Base-by-base conservation (phyloP, 768 basidiomycete species). In the Auricularia cornea region DNA sequence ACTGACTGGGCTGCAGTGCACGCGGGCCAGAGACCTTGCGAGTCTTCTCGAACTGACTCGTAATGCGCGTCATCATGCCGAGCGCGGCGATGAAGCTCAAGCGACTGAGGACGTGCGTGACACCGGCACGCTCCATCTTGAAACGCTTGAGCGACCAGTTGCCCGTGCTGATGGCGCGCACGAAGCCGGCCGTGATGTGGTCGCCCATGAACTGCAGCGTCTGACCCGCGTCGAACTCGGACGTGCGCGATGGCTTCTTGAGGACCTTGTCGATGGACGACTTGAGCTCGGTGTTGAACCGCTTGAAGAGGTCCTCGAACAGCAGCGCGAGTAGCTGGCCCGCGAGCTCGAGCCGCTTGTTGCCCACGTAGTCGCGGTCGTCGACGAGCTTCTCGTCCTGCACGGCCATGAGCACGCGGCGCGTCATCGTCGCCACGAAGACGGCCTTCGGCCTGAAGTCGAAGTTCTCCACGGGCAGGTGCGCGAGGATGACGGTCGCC, bases 41-140 rank as follows among this genome's bases (percentile, higher is more conserved):
- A 26, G 97, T 98, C 83, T 99, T 99, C 76, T 99, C 97, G 72
- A 99, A 99, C 76, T 99, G 97, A 26, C 93, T 96, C 12, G 92
- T 90, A 67, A 99, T 99, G 28, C 97, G 88, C 10, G 97, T 99
- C 97, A 99, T 99, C 97, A 98, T 99, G 18, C 97, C 97, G 18
- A 99, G 81, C 1, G 97, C 97, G 62, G 93, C 91, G 73, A 99
- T 97, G 80, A 96, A 99, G 71, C 89, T 92, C 60, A 99, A 78
- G 48, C 97, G 87, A 70, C 90, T 94, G 29, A 99, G 84, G 66
- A 99, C 97, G 72, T 99, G 97, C 0, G 97, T 99, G 56, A 99
- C 94, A 33, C 97, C 97, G 0, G 97, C 97, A 35, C 97, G 86
- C 72, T 98, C 96, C 91, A 98, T 98, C 79, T 95, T 96, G 83